phyloP scores from a whole-genome alignment of 495 filamentous ascomycete species.

The Penicillium fimorum region DNA sequence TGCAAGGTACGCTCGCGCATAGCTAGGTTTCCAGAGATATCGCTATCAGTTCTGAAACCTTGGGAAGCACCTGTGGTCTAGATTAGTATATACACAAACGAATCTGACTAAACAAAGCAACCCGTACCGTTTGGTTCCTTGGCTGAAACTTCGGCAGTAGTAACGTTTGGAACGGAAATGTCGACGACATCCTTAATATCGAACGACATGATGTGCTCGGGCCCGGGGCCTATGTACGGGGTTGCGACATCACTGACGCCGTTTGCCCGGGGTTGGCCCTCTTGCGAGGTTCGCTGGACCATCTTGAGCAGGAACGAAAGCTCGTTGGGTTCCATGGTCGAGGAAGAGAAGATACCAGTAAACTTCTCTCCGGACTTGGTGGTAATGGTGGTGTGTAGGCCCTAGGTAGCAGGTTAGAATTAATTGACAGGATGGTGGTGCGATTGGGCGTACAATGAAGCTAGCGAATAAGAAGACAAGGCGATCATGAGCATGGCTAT shows the following conservation, averaged over 20 bases:
- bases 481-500: conserved; percentile 65
- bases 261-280: conserved; percentile 53
- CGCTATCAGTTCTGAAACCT: conserved; percentile 80
- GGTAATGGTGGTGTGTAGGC: conserved; percentile 63
- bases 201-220: conserved; percentile 73
- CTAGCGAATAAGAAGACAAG: conserved; percentile 61
- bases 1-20: conserved; percentile 75
- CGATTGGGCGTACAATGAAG: conserved; percentile 55
- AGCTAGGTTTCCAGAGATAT: conserved; percentile 74
- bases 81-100: conserved; percentile 4
- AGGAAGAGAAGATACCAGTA: conserved; percentile 66
- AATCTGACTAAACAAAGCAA: background rate
- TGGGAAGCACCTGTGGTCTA: conserved; percentile 43
- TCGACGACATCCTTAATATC: conserved; percentile 75
- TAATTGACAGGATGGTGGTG: conserved; percentile 15
- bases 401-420: conserved; percentile 48
- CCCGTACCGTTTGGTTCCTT: conserved; percentile 69
- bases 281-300: conserved; percentile 63
- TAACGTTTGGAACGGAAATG: conserved; percentile 58
- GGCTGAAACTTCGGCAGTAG: conserved; percentile 44
- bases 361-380: conserved; percentile 70
- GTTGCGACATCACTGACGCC: conserved; percentile 49
- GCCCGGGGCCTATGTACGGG: conserved; percentile 59
- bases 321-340: conserved; percentile 55
- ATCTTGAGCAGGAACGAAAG: conserved; percentile 74